phyloP scores from a whole-genome alignment of 2,329 filamentous ascomycete genomes.

The Penicillium fuscoglaucum region DNA sequence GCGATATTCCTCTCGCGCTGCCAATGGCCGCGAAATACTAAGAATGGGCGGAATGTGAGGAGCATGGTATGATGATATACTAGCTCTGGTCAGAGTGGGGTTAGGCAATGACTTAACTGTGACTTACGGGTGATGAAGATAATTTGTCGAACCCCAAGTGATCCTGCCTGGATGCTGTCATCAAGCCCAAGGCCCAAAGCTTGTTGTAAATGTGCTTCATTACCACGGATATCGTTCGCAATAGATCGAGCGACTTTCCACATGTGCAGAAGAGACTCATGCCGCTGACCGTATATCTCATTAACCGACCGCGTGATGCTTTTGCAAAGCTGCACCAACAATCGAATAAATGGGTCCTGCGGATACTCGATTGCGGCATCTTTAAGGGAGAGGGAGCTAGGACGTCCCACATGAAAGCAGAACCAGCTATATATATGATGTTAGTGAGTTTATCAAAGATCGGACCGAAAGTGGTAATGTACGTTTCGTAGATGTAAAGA shows the following conservation, averaged over 20 bases:
- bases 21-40: slow-evolving; percentile 48
- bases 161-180: slow-evolving; percentile 38
- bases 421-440: slow-evolving; percentile 38
- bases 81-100: slow-evolving; percentile 20
- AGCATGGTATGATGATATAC: slow-evolving; percentile 49
- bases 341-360: slow-evolving; percentile 42
- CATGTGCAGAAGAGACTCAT: slow-evolving; percentile 43
- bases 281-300: slow-evolving; percentile 44
- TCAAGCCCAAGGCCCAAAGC: slow-evolving; percentile 39
- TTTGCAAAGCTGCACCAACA: slow-evolving; percentile 40
- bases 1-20: slow-evolving; percentile 33
- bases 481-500: slow-evolving; percentile 49
- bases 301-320: slow-evolving; percentile 45
- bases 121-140: slow-evolving; percentile 44
- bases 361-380: slow-evolving; percentile 41
- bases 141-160: slow-evolving; percentile 44
- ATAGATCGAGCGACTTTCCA: slow-evolving; percentile 39
- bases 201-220: slow-evolving; percentile 30
- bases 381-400: slow-evolving; percentile 42
- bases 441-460: slow-evolving; percentile 1
- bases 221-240: slow-evolving; percentile 31
- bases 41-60: slow-evolving; percentile 48
- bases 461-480: slow-evolving; percentile 11
- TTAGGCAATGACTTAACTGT: background rate
- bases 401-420: slow-evolving; percentile 47